Conservation (phyloP, 2,329 filamentous ascomycete species). For the Pleoardoris graminearum region DNA sequence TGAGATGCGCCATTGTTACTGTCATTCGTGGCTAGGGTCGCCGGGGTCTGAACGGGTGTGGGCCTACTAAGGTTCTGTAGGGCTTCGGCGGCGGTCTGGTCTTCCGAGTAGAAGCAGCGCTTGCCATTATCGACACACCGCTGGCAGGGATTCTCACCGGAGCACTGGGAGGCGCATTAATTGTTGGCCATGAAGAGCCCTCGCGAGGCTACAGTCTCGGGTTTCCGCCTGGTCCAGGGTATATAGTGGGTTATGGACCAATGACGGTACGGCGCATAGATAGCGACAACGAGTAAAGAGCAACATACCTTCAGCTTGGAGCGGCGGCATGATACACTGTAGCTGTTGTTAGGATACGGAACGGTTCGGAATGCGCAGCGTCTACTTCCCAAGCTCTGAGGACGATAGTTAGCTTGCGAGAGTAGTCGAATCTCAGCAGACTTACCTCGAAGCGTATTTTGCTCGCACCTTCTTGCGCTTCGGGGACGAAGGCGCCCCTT, state of each 20-base stretch:
- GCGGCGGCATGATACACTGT: slow-evolving; percentile 39
- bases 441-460: slow-evolving; percentile 43
- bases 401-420: slow-evolving; percentile 31
- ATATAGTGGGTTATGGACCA: no score
- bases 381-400: slow-evolving; percentile 4
- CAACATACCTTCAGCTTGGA: slow-evolving; percentile 41
- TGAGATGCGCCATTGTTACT: slow-evolving; percentile 20
- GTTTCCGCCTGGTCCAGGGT: not conserved
- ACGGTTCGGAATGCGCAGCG: slow-evolving; percentile 19
- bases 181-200: not conserved
- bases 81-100: slow-evolving; percentile 43
- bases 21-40: slow-evolving; percentile 14
- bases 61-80: slow-evolving; percentile 44
- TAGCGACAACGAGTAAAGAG: no score
- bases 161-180: slow-evolving; percentile 28
- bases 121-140: slow-evolving; percentile 40
- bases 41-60: slow-evolving; percentile 23
- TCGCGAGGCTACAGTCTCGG: not conserved
- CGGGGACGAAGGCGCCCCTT: slow-evolving; percentile 30
- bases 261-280: no score
- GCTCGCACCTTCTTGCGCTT: slow-evolving; percentile 43
- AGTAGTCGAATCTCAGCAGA: slow-evolving; percentile 9
- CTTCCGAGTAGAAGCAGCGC: slow-evolving; percentile 45
- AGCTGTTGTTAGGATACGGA: slow-evolving; percentile 21
- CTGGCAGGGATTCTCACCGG: slow-evolving; percentile 42